These are phyloP conservation scores for Talinum fruticosum DNA, from an alignment of 148 eudicot genomes.

Conservation along the genomic window DNA sequence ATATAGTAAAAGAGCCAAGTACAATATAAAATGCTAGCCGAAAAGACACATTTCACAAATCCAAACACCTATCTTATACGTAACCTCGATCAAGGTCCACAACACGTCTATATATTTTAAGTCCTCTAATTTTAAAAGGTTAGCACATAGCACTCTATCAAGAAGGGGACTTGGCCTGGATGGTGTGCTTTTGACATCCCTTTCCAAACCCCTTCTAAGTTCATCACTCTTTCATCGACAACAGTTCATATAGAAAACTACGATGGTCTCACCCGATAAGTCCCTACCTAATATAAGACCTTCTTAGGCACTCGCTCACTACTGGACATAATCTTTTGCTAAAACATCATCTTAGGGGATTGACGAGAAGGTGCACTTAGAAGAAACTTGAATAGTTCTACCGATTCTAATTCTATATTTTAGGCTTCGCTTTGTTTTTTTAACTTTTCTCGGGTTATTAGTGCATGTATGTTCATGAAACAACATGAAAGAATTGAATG, in stretches of 20 bases:
- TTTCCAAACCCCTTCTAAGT: background rate
- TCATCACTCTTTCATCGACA: background rate
- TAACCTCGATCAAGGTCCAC: background rate
- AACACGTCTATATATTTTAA: too few relatives aligned
- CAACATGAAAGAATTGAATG: background rate
- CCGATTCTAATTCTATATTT: background rate
- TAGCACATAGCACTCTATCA: background rate
- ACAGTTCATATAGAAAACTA: background rate
- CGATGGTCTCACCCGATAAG: background rate
- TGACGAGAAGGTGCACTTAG: constrained; percentile 66
- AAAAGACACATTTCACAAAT: background rate
- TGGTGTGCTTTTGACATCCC: background rate
- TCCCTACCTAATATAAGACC: constrained; percentile 47
- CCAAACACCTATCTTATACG: background rate
- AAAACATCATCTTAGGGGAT: constrained; percentile 56
- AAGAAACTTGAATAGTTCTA: background rate
- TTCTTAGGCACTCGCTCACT: constrained; percentile 86
- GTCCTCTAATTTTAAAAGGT: background rate
- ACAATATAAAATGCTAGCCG: background rate
- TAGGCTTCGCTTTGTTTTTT: too few relatives aligned
- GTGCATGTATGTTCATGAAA: background rate
- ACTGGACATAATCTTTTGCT: constrained; percentile 94
- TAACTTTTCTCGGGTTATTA: background rate
- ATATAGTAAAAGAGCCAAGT: too few relatives aligned
- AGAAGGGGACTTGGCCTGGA: background rate